Evolutionary conservation across 1,284 basidiomycete species (phyloP), one percentile per base, ranked within the genome.

Genomic region (Coriolopsis trogii): DNA sequence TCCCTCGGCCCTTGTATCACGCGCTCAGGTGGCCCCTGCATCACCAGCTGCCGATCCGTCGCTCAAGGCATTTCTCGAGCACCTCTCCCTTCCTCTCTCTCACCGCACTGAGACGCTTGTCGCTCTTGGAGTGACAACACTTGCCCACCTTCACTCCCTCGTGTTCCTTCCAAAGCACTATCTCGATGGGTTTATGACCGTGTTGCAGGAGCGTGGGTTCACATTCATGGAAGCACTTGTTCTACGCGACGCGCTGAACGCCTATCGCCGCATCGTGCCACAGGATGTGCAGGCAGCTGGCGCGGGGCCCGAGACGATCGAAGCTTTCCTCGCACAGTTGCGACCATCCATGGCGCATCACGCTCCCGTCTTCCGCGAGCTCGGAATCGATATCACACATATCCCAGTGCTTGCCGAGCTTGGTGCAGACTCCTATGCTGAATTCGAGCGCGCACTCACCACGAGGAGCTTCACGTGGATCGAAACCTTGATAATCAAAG

Each of bases 161-260:
- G 26, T 31, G 9, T 24, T 29, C 30, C 23, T 44, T 21, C 30
- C 30, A 7, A 34, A 34, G n/a, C 28, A 4, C 10, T 30, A 9
- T 13, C 21, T 30, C 26, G 36, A 50, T 36, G 6, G 21, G 15
- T 25, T 39, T 5, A 21, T 46, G n/a, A 41, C 37, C 13, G 25
- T 18, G 5, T 30, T 51, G 1, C 48, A 36, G n/a, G 44, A 46
- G 37, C 48, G 31, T n/a, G 49, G 49, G 4, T 41, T 55, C 37
- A 47, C 49, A 3, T 55, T 51, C 45, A 47, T 55, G 37, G 53
- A 51, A 31, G 33, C 53, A 10, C 45, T 55, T 31, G 41, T 55
- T 20, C 33, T 51, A 10, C 53, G 49, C 24, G 31, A 39, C 25
- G 53, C 43, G 3, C 37, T 55, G 9, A 29, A 42, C 21, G 6